A percentile compares a stretch with the other conserved stretches of the same genome.
phyloP scores from a whole-genome alignment of 2,329 filamentous ascomycete species.

The Periconia digitata region DNA sequence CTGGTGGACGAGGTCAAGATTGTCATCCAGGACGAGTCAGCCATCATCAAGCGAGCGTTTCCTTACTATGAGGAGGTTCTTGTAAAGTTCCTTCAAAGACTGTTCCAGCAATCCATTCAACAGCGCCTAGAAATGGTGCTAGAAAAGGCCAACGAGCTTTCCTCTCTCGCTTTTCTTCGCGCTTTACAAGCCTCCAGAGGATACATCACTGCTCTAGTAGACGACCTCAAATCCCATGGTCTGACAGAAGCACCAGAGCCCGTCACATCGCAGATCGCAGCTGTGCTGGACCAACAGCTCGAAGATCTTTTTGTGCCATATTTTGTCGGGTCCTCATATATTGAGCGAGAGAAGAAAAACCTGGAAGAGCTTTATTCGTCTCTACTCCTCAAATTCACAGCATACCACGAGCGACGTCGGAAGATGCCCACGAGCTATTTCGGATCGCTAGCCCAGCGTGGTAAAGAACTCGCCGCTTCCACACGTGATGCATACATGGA shows the following conservation, averaged over 20 bases:
- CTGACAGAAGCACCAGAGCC: slow-evolving; percentile 94
- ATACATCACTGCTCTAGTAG: slow-evolving; percentile 84
- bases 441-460: slow-evolving; percentile 85
- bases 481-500: slow-evolving; percentile 91
- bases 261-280: slow-evolving; percentile 80
- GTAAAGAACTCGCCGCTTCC: slow-evolving; percentile 82
- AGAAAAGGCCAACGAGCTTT: slow-evolving; percentile 90
- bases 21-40: slow-evolving; percentile 94
- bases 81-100: slow-evolving; percentile 87
- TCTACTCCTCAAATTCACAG: slow-evolving; percentile 90
- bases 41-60: slow-evolving; percentile 94
- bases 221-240: slow-evolving; percentile 91
- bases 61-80: slow-evolving; percentile 95
- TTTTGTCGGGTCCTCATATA: slow-evolving; percentile 66
- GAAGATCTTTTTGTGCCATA: slow-evolving; percentile 69
- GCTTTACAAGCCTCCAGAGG: slow-evolving; percentile 87
- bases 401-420: slow-evolving; percentile 87
- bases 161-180: slow-evolving; percentile 86
- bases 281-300: slow-evolving; percentile 66
- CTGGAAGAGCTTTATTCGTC: slow-evolving; percentile 86
- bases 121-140: slow-evolving; percentile 93
- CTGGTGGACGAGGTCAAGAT: slow-evolving; percentile 92
- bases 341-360: slow-evolving; percentile 65
- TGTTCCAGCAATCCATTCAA: slow-evolving; percentile 98
- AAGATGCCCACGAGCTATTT: slow-evolving; percentile 91